phyloP scores from a whole-genome alignment of 805 yeast species.

The Yamadazyma kitorensis region DNA sequence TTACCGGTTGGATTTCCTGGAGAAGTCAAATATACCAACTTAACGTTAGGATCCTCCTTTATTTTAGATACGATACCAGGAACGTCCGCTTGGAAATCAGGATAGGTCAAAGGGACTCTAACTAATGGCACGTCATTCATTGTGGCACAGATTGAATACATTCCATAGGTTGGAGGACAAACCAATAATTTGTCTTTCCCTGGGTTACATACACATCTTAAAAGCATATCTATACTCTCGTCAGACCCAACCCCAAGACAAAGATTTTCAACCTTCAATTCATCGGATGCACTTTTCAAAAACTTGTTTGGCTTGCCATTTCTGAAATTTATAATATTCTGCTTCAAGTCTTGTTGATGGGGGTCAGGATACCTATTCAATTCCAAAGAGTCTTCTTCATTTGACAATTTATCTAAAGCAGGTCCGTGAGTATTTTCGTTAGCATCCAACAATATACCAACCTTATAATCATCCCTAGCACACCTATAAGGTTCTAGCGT shows the following conservation, averaged over 20 bases:
- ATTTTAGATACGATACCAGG: constrained; percentile 53
- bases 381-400: constrained; percentile 48
- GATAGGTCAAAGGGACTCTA: constrained; percentile 59
- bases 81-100: constrained; percentile 57
- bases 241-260: constrained; percentile 98
- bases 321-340: constrained; percentile 67
- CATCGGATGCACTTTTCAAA: constrained; percentile 10
- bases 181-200: constrained; percentile 76
- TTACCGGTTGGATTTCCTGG: constrained; percentile 97
- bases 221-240: constrained; percentile 86
- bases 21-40: constrained; percentile 80
- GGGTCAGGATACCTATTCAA: constrained; percentile 97
- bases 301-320: constrained; percentile 45
- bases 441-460: constrained; percentile 88
- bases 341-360: constrained; percentile 77
- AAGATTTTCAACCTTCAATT: constrained; percentile 60
- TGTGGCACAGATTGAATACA: constrained; percentile 89
- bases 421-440: constrained; percentile 96
- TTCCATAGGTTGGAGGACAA: constrained; percentile 96
- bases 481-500: constrained; percentile 88
- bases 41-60: constrained; percentile 57
- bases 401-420: constrained; percentile 47
- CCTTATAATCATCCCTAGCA: constrained; percentile 92
- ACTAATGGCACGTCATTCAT: constrained; percentile 84
- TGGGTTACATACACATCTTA: constrained; percentile 82